Evolutionary conservation across 2,329 filamentous ascomycete genomes (phyloP).

Genomic region (Xylariales sp.): DNA sequence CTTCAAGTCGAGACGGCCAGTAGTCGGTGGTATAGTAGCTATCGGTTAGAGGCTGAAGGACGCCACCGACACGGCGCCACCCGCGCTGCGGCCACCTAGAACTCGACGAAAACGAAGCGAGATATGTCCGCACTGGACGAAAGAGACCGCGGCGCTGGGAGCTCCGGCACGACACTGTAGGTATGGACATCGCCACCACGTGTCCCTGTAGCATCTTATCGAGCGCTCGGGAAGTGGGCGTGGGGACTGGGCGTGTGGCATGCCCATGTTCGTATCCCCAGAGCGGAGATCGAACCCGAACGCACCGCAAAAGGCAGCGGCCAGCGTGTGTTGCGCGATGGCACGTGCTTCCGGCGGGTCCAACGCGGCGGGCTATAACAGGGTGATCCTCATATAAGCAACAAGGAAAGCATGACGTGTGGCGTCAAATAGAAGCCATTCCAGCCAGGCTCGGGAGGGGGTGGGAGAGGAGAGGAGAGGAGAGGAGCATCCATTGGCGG

Average conservation of each 20-base stretch:
- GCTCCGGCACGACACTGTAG: slow-evolving; percentile 7
- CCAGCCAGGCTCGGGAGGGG: background rate
- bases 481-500: background rate
- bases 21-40: background rate
- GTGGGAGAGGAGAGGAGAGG: too few species aligned
- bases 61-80: background rate
- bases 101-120: background rate
- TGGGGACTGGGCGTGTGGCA: too few species aligned
- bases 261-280: background rate
- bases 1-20: background rate
- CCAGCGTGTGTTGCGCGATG: background rate
- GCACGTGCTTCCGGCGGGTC: slow-evolving; percentile 15
- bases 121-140: slow-evolving; percentile 8
- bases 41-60: background rate
- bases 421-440: background rate
- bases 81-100: background rate
- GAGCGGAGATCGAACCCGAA: slow-evolving; percentile 15
- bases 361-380: background rate
- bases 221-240: background rate
- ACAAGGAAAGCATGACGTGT: background rate
- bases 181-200: slow-evolving; percentile 6
- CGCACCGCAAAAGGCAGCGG: background rate
- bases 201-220: slow-evolving; percentile 8
- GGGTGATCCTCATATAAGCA: background rate
- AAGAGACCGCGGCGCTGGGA: slow-evolving; percentile 10